phyloP scores from a whole-genome alignment of 2,329 filamentous ascomycete species.

The Aspergillus glaucus region DNA sequence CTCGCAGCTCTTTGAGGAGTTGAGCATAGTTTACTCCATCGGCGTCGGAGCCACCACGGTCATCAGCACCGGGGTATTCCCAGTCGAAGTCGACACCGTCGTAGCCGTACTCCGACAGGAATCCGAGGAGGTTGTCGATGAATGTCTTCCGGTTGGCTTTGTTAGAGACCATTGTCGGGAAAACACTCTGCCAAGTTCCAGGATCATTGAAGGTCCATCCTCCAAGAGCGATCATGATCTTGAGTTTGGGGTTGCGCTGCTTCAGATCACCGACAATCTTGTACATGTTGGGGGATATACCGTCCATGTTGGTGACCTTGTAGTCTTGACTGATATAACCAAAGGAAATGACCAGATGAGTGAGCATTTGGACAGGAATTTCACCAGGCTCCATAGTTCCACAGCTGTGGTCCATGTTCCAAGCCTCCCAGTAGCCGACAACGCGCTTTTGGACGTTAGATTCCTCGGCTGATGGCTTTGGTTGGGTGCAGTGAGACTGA shows the following conservation, averaged over 20 bases:
- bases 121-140: constrained; percentile 1
- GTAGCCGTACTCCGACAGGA: constrained; percentile 12
- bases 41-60: constrained; percentile 5
- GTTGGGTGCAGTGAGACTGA: constrained; percentile 4
- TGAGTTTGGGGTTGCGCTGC: background rate
- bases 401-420: constrained; percentile 2
- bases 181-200: constrained; percentile 3
- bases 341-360: constrained; percentile 10
- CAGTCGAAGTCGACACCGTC: constrained; percentile 18
- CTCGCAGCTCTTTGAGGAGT: background rate
- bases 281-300: constrained; percentile 3
- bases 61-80: constrained; percentile 12
- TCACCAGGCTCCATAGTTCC: constrained; percentile 4
- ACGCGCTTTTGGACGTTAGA: background rate
- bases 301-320: background rate
- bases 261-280: constrained; percentile 1
- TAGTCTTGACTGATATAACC: constrained; percentile 2
- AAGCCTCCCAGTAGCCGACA: constrained; percentile 13
- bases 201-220: constrained; percentile 6
- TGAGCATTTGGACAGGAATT: constrained; percentile 7
- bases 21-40: constrained; percentile 2
- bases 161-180: constrained; percentile 9
- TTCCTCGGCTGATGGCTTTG: constrained; percentile 4
- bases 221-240: constrained; percentile 2
- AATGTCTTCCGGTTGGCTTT: constrained; percentile 6